Evolutionary conservation across 495 filamentous ascomycete species (phyloP).

Genomic region (Talaromyces ruber): DNA sequence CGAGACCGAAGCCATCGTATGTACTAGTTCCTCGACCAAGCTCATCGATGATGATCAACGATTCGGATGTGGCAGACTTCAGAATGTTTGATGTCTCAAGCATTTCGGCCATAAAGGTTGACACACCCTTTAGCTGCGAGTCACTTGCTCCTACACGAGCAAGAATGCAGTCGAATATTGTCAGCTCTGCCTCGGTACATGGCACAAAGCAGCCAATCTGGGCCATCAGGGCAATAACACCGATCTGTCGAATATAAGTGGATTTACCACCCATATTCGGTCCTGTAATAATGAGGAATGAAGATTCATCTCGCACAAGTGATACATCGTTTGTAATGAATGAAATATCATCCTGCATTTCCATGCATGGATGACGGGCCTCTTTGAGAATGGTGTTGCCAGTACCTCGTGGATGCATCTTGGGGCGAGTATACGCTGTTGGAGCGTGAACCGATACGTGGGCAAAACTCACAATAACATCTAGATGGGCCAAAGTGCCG

Average conservation of each 20-base stretch:
- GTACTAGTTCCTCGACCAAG: slow-evolving; percentile 97
- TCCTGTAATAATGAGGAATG: slow-evolving; percentile 95
- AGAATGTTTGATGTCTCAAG: slow-evolving; percentile 97
- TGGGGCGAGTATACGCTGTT: slow-evolving; percentile 81
- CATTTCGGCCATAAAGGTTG: slow-evolving; percentile 99
- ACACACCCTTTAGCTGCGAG: slow-evolving; percentile 94
- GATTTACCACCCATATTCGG: slow-evolving; percentile 99
- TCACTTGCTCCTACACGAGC: slow-evolving; percentile 93
- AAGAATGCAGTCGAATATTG: slow-evolving; percentile 96
- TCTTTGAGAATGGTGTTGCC: slow-evolving; percentile 89
- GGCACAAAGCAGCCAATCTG: slow-evolving; percentile 97
- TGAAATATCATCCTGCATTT: slow-evolving; percentile 96
- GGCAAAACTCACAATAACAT: slow-evolving; percentile 93
- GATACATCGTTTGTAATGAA: slow-evolving; percentile 98
- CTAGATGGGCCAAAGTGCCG: slow-evolving; percentile 82
- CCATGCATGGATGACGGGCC: slow-evolving; percentile 96
- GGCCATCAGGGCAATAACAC: slow-evolving; percentile 95
- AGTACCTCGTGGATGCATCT: slow-evolving; percentile 81
- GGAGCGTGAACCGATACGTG: slow-evolving; percentile 93
- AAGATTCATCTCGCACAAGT: slow-evolving; percentile 69
- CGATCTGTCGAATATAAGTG: slow-evolving; percentile 96
- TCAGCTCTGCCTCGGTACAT: slow-evolving; percentile 80
- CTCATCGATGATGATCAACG: slow-evolving; percentile 96
- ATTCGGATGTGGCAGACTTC: slow-evolving; percentile 89
- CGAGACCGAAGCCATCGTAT: slow-evolving; percentile 96